phyloP scores from a whole-genome alignment of 139 green algal species.

The Ettlia oleoabundans region DNA sequence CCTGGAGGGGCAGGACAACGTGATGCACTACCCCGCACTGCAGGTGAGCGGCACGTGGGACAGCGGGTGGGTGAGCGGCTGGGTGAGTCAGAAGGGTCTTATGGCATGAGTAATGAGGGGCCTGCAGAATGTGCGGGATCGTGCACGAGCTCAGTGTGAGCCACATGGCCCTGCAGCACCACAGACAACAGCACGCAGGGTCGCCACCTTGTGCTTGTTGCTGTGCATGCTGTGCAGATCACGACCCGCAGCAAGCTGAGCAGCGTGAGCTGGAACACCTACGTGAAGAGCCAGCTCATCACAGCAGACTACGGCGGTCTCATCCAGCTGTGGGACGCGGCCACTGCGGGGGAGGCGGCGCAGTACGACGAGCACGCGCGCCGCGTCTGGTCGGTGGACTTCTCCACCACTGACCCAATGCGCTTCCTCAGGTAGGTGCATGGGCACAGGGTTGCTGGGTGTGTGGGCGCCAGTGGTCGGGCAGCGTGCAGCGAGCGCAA shows the following conservation, averaged over 20 bases:
- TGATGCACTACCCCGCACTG: slow-evolving; percentile 67
- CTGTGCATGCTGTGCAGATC: too few species aligned
- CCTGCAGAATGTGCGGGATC: too few species aligned
- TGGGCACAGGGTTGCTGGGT: too few species aligned
- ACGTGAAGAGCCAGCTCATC: slow-evolving; percentile 76
- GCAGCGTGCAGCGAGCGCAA: background rate
- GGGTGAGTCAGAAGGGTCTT: too few species aligned
- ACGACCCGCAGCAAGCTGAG: slow-evolving; percentile 68
- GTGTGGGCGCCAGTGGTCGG: too few species aligned
- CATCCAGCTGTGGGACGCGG: slow-evolving; percentile 75
- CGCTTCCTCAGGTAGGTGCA: slow-evolving; percentile 46
- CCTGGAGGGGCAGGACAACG: slow-evolving; percentile 39
- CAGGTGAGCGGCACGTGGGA: too few species aligned
- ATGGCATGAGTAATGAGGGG: too few species aligned
- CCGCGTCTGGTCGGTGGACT: slow-evolving; percentile 80
- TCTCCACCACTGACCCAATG: slow-evolving; percentile 69
- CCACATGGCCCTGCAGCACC: too few species aligned
- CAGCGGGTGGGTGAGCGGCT: too few species aligned
- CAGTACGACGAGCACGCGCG: slow-evolving; percentile 74
- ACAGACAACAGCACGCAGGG: too few species aligned
- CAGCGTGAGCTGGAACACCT: slow-evolving; percentile 79
- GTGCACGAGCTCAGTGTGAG: too few species aligned
- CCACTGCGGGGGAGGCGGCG: slow-evolving; percentile 27
- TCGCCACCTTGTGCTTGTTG: too few species aligned
- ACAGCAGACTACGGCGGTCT: slow-evolving; percentile 71